Evolutionary conservation across 176 grass and related monocot genomes (phyloP).

Genomic region (Musa beccarii): DNA sequence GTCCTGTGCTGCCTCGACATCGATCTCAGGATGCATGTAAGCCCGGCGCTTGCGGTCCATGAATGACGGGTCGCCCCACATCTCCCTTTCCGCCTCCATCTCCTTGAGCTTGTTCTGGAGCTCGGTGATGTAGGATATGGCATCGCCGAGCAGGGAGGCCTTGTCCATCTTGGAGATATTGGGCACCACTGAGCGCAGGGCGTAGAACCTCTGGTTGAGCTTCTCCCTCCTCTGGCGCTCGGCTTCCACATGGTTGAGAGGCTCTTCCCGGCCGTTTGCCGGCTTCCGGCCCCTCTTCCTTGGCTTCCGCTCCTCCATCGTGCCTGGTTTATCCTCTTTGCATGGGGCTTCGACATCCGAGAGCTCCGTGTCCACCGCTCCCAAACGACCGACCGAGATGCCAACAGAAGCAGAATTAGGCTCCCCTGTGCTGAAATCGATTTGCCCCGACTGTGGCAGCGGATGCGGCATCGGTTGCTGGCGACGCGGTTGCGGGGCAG

Average conservation of each 20-base stretch:
- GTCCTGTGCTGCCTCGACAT: slow-evolving; percentile 42
- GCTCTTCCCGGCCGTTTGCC: slow-evolving; percentile 79
- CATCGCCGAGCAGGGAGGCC: slow-evolving; percentile 73
- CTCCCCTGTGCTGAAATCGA: slow-evolving; percentile 19
- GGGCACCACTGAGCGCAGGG: slow-evolving; percentile 66
- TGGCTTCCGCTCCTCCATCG: slow-evolving; percentile 35
- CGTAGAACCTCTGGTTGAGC: slow-evolving; percentile 92
- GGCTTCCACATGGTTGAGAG: slow-evolving; percentile 81
- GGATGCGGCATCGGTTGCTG: not conserved
- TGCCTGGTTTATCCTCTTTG: not conserved
- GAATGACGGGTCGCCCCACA: not conserved
- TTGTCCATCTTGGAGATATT: slow-evolving; percentile 96
- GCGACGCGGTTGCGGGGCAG: not conserved
- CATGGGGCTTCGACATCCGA: slow-evolving; percentile 19
- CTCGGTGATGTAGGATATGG: slow-evolving; percentile 83
- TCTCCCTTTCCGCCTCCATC: slow-evolving; percentile 8
- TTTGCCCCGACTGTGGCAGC: slow-evolving; percentile 1
- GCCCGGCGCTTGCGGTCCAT: not conserved
- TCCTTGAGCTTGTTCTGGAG: slow-evolving; percentile 48
- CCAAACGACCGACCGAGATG: slow-evolving; percentile 2
- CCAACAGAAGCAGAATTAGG: slow-evolving; percentile 4
- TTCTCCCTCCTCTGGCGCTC: slow-evolving; percentile 83
- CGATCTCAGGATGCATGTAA: slow-evolving; percentile 32
- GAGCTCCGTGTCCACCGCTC: slow-evolving; percentile 11
- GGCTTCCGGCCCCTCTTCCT: slow-evolving; percentile 79